A percentile compares a stretch with the other conserved stretches of the same genome.
Evolutionary conservation across 176 grass and related monocot species (phyloP).

Genomic region (Hordeum vulgare): DNA sequence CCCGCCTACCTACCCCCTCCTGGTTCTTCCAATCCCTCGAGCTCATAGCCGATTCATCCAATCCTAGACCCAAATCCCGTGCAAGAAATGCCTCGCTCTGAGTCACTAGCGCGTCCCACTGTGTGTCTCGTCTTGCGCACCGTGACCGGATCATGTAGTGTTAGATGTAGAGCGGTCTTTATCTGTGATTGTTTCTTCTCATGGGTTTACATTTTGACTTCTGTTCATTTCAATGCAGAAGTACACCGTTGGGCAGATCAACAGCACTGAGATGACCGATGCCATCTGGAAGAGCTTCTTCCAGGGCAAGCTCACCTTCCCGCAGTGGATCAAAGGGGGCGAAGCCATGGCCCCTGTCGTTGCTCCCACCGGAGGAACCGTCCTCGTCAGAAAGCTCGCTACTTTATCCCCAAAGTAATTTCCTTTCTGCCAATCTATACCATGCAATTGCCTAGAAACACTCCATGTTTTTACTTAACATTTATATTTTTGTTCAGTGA

Average conservation of each 20-base stretch:
- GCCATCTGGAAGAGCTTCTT: conserved; percentile 73
- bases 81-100: not conserved
- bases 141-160: not conserved
- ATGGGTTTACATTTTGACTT: not conserved
- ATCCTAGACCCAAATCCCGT: not conserved
- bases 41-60: not conserved
- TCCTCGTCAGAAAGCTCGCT: conserved; percentile 79
- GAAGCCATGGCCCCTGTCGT: conserved; percentile 63
- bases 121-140: not conserved
- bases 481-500: not conserved
- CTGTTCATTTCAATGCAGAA: conserved; percentile 42
- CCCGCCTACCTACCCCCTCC: not conserved
- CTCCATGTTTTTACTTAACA: not conserved
- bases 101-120: too few species aligned
- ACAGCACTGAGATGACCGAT: conserved; percentile 53
- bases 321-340: conserved; percentile 64
- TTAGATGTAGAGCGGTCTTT: not conserved
- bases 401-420: conserved; percentile 55
- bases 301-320: conserved; percentile 74
- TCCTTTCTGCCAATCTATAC: not conserved
- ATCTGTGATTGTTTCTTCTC: not conserved
- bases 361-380: conserved; percentile 26
- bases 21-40: not conserved
- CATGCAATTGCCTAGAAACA: not conserved
- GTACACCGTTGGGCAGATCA: conserved; percentile 83